Evolutionary conservation across 352 stramenopile genomes (phyloP), one percentile per base, ranked within the genome.

Genomic region (Saprolegnia parasitica): DNA sequence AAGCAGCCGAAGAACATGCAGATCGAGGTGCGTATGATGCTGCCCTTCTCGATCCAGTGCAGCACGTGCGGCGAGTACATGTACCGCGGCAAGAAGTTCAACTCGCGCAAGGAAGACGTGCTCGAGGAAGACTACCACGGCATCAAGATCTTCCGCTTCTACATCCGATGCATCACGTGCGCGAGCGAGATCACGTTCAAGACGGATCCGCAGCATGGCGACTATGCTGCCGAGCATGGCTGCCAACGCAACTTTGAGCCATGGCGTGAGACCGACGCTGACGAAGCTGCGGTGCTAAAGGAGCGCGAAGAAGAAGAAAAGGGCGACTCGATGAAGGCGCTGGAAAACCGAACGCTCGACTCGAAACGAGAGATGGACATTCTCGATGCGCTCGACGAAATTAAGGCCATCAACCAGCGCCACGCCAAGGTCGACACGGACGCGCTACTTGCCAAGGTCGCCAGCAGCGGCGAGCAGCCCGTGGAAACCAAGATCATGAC

Each of bases 1-100:
- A 98, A 98, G 77, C 95, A 92, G 32, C 86, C 89, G 46, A 93
- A 97, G 77, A 98, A 98, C 74, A 94, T 98, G 84, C 93, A 98
- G 73, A 89, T 98, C 15, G 88, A 97, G 70, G 93, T 99, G 52
- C 96, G 97, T 45, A 99, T 99, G 96, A 99, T 99, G 97, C 81
- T 99, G 55, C 97, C 97, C 40, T 99, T 99, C 81, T 97, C 87
- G 20, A 89, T 99, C 61, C 96, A 99, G 73, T 99, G 97, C 79
- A 88, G 78, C 47, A 98, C 89, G 10, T 99, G 97, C 71, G 94
- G 93, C 58, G 96, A 98, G 72, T 99, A 99, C 80, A 98, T 99
- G 88, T 99, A 99, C 79, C 91, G 93, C 24, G 97, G 97, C 63
- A 98, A 98, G 71, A 99, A 99, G 81, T 99, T 99, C 78, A 99